Evolutionary conservation across 371 early-diverging fungal genomes (phyloP), one percentile per base, ranked within the genome.

Genomic region (Amoeboaphelidium protococcarum): DNA sequence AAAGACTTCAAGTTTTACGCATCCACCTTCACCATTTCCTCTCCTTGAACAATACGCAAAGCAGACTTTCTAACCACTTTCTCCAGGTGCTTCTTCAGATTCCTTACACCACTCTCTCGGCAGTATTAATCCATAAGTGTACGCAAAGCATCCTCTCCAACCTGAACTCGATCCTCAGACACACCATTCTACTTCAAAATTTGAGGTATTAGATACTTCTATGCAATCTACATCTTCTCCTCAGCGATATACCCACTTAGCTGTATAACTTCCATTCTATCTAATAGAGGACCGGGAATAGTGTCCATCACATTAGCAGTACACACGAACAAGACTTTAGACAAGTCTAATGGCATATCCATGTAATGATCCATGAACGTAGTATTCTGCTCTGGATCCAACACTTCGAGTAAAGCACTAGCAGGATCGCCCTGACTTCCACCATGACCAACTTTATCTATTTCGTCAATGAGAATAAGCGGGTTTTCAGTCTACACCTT

Each of bases 291-390:
- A 2, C 74, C 84, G 2, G 96, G 94, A 26, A 95, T 92, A 13
- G 91, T 90, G 42, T 91, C 92, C 4, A 80, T 64, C 2, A 78
- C 75, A 54, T 95, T 95, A 45, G 96, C 96, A 0, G 96, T 95
- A 64, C 92, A 92, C 16, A 95, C 86, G 66, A 95, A 95, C 31
- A 95, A 66, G 2, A 88, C 88, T 53, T 86, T 83, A 54, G 90
- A 89, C 26, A 95, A 69, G 59, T 95, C 90, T 16, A 92, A 68
- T 0, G 94, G 94, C 1, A 92, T 84, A 61, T 95, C 96, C 82
- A 95, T 79, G 64, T 91, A 95, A 58, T 95, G 92, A 62, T 95
- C 96, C 44, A 92, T 67, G 67, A 95, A 95, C 12, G 86, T 74
- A 49, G 62, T 67, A 58, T 95, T 92, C 59, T 95, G 96, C 54